Conservation (phyloP, 2,329 filamentous ascomycete species). For the Teratosphaeria nubilosa region DNA sequence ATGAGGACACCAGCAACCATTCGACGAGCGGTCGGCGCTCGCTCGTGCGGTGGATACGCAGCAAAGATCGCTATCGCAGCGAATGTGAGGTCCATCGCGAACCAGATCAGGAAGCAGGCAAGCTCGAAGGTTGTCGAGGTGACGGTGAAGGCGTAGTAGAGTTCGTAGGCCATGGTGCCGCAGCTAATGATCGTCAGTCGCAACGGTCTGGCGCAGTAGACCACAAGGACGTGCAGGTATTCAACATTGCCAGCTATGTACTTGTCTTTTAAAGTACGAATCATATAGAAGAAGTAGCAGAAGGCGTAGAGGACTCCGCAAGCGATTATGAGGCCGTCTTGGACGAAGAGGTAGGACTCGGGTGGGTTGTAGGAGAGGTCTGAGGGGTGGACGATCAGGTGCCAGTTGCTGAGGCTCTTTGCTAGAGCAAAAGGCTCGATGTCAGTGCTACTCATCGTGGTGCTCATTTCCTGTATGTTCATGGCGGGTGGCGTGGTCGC, state of each 20-base stretch:
- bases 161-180: conserved; percentile 29
- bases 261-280: conserved; percentile 27
- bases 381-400: conserved; percentile 43
- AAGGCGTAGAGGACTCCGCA: conserved; percentile 32
- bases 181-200: background rate
- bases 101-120: conserved; percentile 29
- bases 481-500: background rate
- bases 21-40: conserved; percentile 4
- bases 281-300: conserved; percentile 33
- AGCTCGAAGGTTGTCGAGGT: conserved; percentile 27
- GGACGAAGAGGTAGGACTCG: conserved; percentile 31
- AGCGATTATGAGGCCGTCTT: conserved; percentile 31
- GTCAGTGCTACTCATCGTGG: background rate
- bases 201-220: background rate
- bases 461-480: background rate
- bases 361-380: conserved; percentile 32
- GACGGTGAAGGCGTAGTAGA: conserved; percentile 30
- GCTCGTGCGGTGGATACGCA: conserved; percentile 18
- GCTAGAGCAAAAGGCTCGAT: conserved; percentile 25
- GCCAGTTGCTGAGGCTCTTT: conserved; percentile 24
- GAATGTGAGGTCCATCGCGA: conserved; percentile 28
- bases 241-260: conserved; percentile 24
- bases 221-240: conserved; percentile 8
- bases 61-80: conserved; percentile 23
- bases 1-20: conserved; percentile 18